Evolutionary conservation across 768 basidiomycete species (phyloP).

Genomic region (Leccinum subgranulosum): DNA sequence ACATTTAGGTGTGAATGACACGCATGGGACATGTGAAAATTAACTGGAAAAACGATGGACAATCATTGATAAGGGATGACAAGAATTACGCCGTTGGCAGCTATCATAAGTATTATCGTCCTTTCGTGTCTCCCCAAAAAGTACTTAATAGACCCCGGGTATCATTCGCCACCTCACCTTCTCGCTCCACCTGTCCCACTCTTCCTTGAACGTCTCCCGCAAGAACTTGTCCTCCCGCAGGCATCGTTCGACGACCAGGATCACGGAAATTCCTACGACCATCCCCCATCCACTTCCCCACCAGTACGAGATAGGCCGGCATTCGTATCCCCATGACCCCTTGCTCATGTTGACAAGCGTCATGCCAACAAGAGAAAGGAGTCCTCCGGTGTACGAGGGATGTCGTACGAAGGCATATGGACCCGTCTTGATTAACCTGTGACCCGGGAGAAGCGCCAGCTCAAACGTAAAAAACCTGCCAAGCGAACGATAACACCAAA

Average conservation of each 20-base stretch:
- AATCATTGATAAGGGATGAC: not conserved
- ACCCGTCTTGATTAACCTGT: constrained; percentile 13
- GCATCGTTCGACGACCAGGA: constrained; percentile 7
- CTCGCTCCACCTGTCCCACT: constrained; percentile 15
- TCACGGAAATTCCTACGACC: not conserved
- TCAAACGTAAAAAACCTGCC: constrained; percentile 41
- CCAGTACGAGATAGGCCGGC: not conserved
- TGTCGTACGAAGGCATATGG: constrained; percentile 13
- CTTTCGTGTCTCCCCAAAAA: not conserved
- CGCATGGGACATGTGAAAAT: not conserved
- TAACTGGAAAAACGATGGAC: not conserved
- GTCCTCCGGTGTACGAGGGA: constrained; percentile 11
- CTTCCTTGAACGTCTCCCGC: constrained; percentile 2
- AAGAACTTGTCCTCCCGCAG: constrained; percentile 5
- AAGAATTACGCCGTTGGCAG: not conserved
- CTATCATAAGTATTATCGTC: not conserved
- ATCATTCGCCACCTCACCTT: constrained; percentile 8
- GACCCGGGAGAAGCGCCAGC: constrained; percentile 16
- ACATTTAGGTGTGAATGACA: not conserved
- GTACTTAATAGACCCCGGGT: constrained; percentile 11
- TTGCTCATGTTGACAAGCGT: constrained; percentile 6
- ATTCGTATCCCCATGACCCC: constrained; percentile 17
- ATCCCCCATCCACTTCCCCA: constrained; percentile 10
- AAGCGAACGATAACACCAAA: constrained; percentile 36
- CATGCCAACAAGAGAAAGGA: constrained; percentile 2